These are phyloP conservation scores for Seminavis robusta DNA, from an alignment of 108 stramenopile genomes.

Conservation along the genomic window DNA sequence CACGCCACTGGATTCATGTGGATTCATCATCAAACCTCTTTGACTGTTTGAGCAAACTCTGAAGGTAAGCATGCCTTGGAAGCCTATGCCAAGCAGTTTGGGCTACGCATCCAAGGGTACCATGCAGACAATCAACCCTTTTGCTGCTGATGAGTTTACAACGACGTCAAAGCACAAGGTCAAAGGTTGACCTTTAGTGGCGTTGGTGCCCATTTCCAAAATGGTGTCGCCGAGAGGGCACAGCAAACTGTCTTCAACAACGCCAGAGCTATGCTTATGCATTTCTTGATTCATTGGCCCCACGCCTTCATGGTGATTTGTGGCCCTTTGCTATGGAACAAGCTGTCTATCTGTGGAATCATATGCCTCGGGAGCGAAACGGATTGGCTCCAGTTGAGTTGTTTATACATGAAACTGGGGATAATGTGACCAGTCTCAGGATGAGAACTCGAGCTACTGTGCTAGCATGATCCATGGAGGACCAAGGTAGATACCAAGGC, in stretches of 20 bases:
- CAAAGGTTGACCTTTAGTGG: conserved; percentile 25
- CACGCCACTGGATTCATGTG: conserved; percentile 33
- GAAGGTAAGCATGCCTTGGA: conserved; percentile 42
- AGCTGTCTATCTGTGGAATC: conserved; percentile 33
- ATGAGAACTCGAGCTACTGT: too few species aligned
- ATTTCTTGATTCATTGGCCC: conserved; percentile 38
- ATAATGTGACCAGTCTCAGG: too few species aligned
- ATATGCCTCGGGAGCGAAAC: conserved; percentile 14
- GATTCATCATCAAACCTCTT: conserved; percentile 18
- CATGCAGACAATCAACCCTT: conserved; percentile 32
- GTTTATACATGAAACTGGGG: too few species aligned
- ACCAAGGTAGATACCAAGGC: too few species aligned
- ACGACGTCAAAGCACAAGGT: not conserved
- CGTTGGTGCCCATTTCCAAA: conserved; percentile 44
- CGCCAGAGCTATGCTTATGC: conserved; percentile 38
- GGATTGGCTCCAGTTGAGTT: conserved; percentile 31
- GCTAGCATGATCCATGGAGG: too few species aligned
- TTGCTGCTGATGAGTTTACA: not conserved
- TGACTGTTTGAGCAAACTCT: too few species aligned
- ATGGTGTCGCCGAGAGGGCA: conserved; percentile 38
- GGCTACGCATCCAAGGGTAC: conserved; percentile 9
- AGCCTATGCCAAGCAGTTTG: not conserved
- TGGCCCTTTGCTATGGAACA: conserved; percentile 52
- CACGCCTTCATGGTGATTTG: conserved; percentile 1
- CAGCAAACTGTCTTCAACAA: conserved; percentile 20